Conservation (phyloP, 2,329 filamentous ascomycete genomes). For the Colletotrichum somersetense region DNA sequence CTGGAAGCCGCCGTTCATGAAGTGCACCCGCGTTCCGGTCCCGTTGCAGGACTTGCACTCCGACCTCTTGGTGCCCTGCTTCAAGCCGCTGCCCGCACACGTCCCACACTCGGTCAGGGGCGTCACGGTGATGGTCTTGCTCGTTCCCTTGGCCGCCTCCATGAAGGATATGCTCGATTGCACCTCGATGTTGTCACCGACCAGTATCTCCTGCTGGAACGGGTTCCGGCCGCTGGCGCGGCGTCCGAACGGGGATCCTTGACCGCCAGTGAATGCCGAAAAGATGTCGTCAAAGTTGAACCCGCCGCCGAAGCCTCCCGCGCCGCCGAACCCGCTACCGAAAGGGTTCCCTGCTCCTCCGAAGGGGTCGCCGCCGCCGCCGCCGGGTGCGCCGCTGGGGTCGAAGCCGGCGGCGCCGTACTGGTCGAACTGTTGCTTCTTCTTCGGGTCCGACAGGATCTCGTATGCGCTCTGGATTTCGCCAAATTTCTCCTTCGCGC, state of each 20-base stretch:
- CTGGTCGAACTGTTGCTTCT: slow-evolving; percentile 91
- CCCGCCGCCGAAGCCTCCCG: slow-evolving; percentile 79
- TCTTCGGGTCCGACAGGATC: slow-evolving; percentile 90
- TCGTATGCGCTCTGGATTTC: slow-evolving; percentile 97
- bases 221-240: slow-evolving; percentile 70
- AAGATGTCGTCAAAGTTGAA: slow-evolving; percentile 99
- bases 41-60: slow-evolving; percentile 87
- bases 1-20: slow-evolving; percentile 94
- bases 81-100: slow-evolving; percentile 86
- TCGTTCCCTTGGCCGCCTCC: slow-evolving; percentile 93
- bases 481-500: slow-evolving; percentile 94
- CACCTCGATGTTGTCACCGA: slow-evolving; percentile 97
- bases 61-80: slow-evolving; percentile 79
- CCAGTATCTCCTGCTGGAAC: slow-evolving; percentile 82
- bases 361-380: slow-evolving; percentile 69
- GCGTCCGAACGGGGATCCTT: slow-evolving; percentile 67
- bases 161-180: slow-evolving; percentile 94
- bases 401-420: slow-evolving; percentile 92
- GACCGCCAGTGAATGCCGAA: slow-evolving; percentile 79
- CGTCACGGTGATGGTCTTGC: slow-evolving; percentile 88
- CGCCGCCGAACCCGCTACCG: slow-evolving; percentile 64
- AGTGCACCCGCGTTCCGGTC: slow-evolving; percentile 87
- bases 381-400: slow-evolving; percentile 74
- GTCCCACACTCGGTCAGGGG: slow-evolving; percentile 85
- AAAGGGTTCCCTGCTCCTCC: slow-evolving; percentile 76